These are phyloP conservation scores for Tulasnella sp. DNA, from an alignment of 768 basidiomycete species.

Conservation along the genomic window DNA sequence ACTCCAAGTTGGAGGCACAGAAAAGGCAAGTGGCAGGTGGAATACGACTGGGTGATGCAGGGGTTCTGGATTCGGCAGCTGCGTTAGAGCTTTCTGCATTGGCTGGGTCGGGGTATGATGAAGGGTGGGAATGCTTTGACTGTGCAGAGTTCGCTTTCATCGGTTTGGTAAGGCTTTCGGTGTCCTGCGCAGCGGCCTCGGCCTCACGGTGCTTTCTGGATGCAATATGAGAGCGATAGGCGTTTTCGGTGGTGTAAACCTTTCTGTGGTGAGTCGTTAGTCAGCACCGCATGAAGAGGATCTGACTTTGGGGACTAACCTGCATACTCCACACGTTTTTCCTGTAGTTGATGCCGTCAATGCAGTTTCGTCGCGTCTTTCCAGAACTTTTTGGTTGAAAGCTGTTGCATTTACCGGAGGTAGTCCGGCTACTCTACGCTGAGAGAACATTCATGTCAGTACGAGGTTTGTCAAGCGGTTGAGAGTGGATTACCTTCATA, in stretches of 20 bases:
- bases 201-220: constrained; percentile 86
- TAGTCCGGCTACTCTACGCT: constrained; percentile 77
- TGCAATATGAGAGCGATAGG: constrained; percentile 73
- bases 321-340: constrained; percentile 67
- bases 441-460: background rate
- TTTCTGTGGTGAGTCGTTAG: constrained; percentile 45
- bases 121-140: background rate
- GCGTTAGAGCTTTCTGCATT: constrained; percentile 9
- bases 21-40: constrained; percentile 72
- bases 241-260: constrained; percentile 78
- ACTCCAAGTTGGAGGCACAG: constrained; percentile 44
- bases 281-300: background rate
- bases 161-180: background rate
- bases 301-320: constrained; percentile 36
- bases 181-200: constrained; percentile 38
- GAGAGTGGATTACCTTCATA: constrained; percentile 47
- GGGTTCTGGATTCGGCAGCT: constrained; percentile 57
- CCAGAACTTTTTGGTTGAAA: constrained; percentile 83
- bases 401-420: constrained; percentile 65
- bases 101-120: background rate
- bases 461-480: background rate
- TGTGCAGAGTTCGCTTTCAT: background rate
- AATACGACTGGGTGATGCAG: constrained; percentile 52
- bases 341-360: constrained; percentile 48
- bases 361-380: constrained; percentile 65